Evolutionary conservation across 495 filamentous ascomycete species (phyloP).

Genomic region (Cryomyces minteri): DNA sequence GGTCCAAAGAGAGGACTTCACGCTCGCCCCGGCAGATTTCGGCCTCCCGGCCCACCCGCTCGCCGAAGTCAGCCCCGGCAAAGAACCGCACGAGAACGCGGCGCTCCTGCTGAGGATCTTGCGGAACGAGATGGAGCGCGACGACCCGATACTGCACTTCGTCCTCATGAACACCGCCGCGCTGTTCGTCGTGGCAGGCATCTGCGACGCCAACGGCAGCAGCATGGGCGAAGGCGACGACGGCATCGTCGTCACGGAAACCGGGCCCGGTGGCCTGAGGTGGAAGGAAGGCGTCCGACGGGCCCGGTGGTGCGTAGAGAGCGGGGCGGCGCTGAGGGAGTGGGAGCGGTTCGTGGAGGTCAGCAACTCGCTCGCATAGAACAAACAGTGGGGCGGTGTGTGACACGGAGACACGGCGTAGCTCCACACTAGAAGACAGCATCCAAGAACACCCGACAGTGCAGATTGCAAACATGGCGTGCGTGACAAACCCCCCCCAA

Average conservation of each 20-base stretch:
- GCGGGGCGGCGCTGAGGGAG: constrained; percentile 58
- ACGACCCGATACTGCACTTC: constrained; percentile 80
- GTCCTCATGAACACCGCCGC: constrained; percentile 88
- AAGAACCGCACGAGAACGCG: constrained; percentile 74
- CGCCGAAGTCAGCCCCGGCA: constrained; percentile 58
- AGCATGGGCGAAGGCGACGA: constrained; percentile 58
- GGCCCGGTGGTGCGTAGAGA: constrained; percentile 67
- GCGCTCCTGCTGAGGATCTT: constrained; percentile 62
- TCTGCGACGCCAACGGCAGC: constrained; percentile 68
- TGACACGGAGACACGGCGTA: no score
- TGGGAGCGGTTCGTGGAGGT: constrained; percentile 26
- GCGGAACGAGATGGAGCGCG: constrained; percentile 44
- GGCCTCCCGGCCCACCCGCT: constrained; percentile 63
- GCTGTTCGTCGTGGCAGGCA: constrained; percentile 60
- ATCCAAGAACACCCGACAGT: no score
- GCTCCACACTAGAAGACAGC: no score
- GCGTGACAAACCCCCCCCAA: no score
- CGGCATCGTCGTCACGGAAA: constrained; percentile 54
- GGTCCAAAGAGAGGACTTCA: constrained; percentile 52
- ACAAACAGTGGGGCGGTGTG: no score
- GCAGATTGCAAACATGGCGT: no score
- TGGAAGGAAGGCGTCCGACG: constrained; percentile 87
- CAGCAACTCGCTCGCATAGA: constrained; percentile 10
- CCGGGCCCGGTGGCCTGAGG: constrained; percentile 63
- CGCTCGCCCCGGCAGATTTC: constrained; percentile 63